Base-by-base conservation (phyloP, 2,329 filamentous ascomycete species). In the Colletotrichum karsti region DNA sequence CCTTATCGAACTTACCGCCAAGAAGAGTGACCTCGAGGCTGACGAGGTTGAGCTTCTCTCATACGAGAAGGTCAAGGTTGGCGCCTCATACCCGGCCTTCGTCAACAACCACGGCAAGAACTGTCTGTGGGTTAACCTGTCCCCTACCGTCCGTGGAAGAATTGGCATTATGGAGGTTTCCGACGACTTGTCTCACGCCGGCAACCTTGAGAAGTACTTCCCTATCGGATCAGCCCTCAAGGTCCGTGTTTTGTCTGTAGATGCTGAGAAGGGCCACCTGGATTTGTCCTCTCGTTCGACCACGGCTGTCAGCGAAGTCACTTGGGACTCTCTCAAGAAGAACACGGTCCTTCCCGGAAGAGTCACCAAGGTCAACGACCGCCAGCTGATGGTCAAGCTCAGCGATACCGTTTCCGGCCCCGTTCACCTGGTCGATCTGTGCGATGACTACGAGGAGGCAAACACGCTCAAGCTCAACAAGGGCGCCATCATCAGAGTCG, bases 401-500 rank as follows among this genome's bases (percentile, higher is more conserved):
- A 94, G 92, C 74, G 92, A 97, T 60, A 84, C 84, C 7, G 84
- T 98, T 10, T 92, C 93, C 24, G 96, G 92, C 7, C 92, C 92
- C 12, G 88, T 98, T 37, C 90, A 93, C 72, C 83, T 98, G 22
- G 90, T 93, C 22, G 95, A 99, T 73, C 85, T 98, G 74, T 88
- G 88, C 12, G 96, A 99, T 77, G 91, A 98, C 80, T 99, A 93
- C 77, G 89, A 91, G 56, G 88, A 95, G 74, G 92, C 92, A 56
- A 92, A 93, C 75, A 91, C 93, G 1, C 85, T 90, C 3, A 88
- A 89, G 41, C 92, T 92, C 80, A 91, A 88, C 72, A 95, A 95
- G 82, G 93, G 97, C 74, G 93, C 97, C 71, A 90, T 97, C 57
- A 86, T 98, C 50, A 91, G 94, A 58, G 93, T 97, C n/a, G 95